Percentiles rank a stretch among this genome's conserved stretches.
Conservation (phyloP, 2,329 filamentous ascomycete species). For the Aaosphaeria arxii region DNA sequence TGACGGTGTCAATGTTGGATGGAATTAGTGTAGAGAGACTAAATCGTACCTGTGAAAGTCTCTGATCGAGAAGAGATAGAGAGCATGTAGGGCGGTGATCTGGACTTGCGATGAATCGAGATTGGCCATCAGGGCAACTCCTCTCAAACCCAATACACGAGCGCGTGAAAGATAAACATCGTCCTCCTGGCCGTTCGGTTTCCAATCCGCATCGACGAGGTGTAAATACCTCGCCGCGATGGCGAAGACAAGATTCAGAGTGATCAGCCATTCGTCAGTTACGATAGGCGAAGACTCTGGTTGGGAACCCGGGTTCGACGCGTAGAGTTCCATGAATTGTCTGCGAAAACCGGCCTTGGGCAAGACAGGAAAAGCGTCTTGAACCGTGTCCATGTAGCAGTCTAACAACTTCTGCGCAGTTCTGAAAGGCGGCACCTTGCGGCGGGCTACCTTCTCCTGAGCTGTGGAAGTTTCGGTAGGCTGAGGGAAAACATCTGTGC, state of each 20-base stretch:
- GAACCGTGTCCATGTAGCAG: slow-evolving; percentile 28
- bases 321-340: slow-evolving; percentile 31
- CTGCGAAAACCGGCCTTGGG: slow-evolving; percentile 24
- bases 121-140: slow-evolving; percentile 18
- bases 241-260: slow-evolving; percentile 42
- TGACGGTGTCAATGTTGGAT: background rate
- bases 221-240: slow-evolving; percentile 37
- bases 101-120: slow-evolving; percentile 39
- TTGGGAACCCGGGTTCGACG: slow-evolving; percentile 11
- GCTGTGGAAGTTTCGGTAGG: too few relatives aligned
- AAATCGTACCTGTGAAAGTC: slow-evolving; percentile 37
- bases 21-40: background rate
- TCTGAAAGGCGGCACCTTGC: slow-evolving; percentile 22
- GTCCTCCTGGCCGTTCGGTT: slow-evolving; percentile 27
- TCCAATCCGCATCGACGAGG: slow-evolving; percentile 22
- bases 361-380: slow-evolving; percentile 28
- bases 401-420: slow-evolving; percentile 23
- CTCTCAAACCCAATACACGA: slow-evolving; percentile 24
- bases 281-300: slow-evolving; percentile 10
- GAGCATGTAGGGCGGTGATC: slow-evolving; percentile 31
- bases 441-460: slow-evolving; percentile 8
- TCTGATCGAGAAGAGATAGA: slow-evolving; percentile 39
- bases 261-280: slow-evolving; percentile 30
- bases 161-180: slow-evolving; percentile 37
- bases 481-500: slow-evolving; percentile 4